Base-by-base conservation (phyloP, 2,329 filamentous ascomycete species). In the Atkinsonella texensis region DNA sequence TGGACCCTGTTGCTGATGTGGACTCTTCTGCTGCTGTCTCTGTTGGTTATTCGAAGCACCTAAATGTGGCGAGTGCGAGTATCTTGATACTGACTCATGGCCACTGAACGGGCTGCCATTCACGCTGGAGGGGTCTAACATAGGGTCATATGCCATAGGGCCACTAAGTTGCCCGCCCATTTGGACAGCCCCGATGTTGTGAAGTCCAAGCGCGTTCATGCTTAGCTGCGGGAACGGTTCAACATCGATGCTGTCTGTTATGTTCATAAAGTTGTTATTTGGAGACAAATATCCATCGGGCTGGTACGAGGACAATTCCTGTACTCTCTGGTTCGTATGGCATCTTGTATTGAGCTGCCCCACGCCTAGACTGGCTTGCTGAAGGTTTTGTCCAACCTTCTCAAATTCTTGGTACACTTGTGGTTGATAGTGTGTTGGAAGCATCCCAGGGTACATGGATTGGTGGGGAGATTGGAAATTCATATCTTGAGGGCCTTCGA, bases 81-180 rank as follows among this genome's bases (percentile, higher is more conserved):
- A 70, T 9, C 63, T 63, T 33, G 67, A 68, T 31, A 59, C 53
- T 4, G 65, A 65, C 41, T 65, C 67, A 43, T 68, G 65, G 6
- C 64, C 66, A 46, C 64, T 65, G 43, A 66, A 70, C 4, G 67
- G 65, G 53, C 65, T 68, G n/a, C 59, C 62, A 49, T 65, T 62
- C 12, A 60, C 61, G 45, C 62, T 66, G 32, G 61, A 60, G n/a
- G 62, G 59, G 38, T 62, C 60, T 51, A 67, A 59, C 48, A 65
- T 62, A 35, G 59, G 55, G 10, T 64, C 64, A 49, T 65, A 67
- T 13, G 54, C 56, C 56, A 68, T 38, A 20, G 48, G 47, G 6
- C 32, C 33, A 12, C 42, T 42, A 28, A 54, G 54, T 38, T 62
- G 64, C 12, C 59, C 52, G 12, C 51, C 56, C 57, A 66, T 62